Evolutionary conservation across 2,329 filamentous ascomycete genomes (phyloP), one percentile per base, ranked within the genome.

Genomic region (Huntiella decipiens): DNA sequence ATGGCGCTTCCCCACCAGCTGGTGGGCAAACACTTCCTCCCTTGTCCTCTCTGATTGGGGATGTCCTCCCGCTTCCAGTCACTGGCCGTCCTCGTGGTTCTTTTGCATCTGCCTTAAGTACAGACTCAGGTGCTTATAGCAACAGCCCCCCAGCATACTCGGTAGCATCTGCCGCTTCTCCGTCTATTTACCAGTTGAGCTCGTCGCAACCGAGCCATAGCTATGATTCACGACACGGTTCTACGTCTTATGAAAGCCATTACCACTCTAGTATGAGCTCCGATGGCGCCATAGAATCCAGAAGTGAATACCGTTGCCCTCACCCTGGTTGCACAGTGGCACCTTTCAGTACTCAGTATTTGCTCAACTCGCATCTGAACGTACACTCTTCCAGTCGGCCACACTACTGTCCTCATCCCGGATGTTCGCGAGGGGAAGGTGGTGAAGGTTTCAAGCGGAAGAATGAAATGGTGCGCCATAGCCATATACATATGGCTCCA

Each of bases 401-500:
- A 5, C 76, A 81, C 55, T 80, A 79, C 52, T 81, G 77, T 51
- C 66, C 71, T 0, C 73, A 79, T 1, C 64, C 66, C 42, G 73
- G 69, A 0, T 81, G 77, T 53, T 64, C 74, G n/a, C 67, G 76
- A 43, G 71, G 70, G 42, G 71, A 77, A 56, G 70, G 71, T 2
- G 77, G 77, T 3, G 77, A 75, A 52, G 77, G 77, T 0, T 82
- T 82, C 58, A 81, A 81, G 58, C 67, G 77, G 48, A 81, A 80
- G 58, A 81, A 81, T 53, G 77, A 81, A 57, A 79, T 81, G 77
- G 80, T 80, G 40, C 63, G 77, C 22, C 77, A 81, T 56, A 87
- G 88, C 1, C 71, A 96, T 3, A 91, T 96, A 3, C 91, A 98
- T 57, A 80, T 86, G 53, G 93, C 85, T 5, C 91, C 91, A 1